Conservation (phyloP, 1,284 basidiomycete genomes). For the Takashimella tepidaria region DNA sequence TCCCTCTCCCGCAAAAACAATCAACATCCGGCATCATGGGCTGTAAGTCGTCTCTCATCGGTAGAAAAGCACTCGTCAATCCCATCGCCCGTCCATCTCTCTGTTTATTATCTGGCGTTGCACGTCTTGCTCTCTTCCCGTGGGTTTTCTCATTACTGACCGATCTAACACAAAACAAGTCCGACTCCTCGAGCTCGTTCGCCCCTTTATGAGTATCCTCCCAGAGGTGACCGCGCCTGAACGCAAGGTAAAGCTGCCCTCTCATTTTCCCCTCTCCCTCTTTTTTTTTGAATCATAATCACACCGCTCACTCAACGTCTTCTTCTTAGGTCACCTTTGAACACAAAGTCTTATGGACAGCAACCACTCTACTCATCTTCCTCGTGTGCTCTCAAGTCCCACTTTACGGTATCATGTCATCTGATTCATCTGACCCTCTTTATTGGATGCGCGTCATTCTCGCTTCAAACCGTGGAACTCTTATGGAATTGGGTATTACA, state of each 20-base stretch:
- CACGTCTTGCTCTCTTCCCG: background rate
- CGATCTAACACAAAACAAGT: slow-evolving; percentile 51
- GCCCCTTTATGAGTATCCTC: slow-evolving; percentile 86
- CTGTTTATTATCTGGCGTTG: slow-evolving; percentile 7
- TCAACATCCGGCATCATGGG: slow-evolving; percentile 32
- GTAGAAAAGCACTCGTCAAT: too few relatives aligned
- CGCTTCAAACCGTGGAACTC: slow-evolving; percentile 94
- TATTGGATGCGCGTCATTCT: slow-evolving; percentile 99
- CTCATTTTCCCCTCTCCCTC: slow-evolving; percentile 15
- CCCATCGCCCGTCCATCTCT: background rate
- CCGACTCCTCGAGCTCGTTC: slow-evolving; percentile 91
- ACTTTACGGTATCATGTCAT: slow-evolving; percentile 95
- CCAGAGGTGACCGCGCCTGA: slow-evolving; percentile 95
- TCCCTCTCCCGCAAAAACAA: slow-evolving; percentile 3
- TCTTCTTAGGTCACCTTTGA: slow-evolving; percentile 75
- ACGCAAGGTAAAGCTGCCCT: slow-evolving; percentile 63
- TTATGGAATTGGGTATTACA: slow-evolving; percentile 98
- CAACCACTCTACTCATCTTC: slow-evolving; percentile 95
- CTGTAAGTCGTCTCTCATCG: slow-evolving; percentile 21
- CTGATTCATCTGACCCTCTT: slow-evolving; percentile 93
- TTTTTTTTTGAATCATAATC: background rate
- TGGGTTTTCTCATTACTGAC: slow-evolving; percentile 5
- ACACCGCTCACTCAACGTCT: background rate
- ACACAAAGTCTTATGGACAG: slow-evolving; percentile 95
- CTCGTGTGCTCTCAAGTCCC: slow-evolving; percentile 95